Evolutionary conservation across 2,329 filamentous ascomycete genomes (phyloP).

Genomic region (Emergomyces orientalis): DNA sequence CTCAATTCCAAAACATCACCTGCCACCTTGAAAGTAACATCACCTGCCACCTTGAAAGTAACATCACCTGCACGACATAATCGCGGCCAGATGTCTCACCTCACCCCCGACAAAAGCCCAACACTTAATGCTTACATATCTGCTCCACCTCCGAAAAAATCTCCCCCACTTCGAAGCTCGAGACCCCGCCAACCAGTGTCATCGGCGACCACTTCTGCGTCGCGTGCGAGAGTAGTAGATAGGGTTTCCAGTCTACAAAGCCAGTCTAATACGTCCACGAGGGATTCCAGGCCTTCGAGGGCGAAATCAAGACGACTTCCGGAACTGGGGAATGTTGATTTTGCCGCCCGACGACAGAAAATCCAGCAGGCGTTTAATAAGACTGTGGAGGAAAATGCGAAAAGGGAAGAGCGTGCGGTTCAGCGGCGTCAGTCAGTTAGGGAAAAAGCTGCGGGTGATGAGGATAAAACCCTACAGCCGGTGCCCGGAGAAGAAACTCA

Average conservation of each 20-base stretch:
- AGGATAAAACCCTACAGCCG: not conserved
- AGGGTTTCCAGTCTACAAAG: slow-evolving; percentile 40
- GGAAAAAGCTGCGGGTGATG: slow-evolving; percentile 41
- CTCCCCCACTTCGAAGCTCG: slow-evolving; percentile 68
- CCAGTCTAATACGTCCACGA: slow-evolving; percentile 26
- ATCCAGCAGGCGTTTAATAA: slow-evolving; percentile 81
- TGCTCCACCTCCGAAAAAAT: slow-evolving; percentile 59
- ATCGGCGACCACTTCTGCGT: slow-evolving; percentile 60
- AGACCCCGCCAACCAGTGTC: slow-evolving; percentile 72
- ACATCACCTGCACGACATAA: slow-evolving; percentile 30
- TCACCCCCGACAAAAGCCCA: slow-evolving; percentile 42
- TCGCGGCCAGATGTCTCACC: slow-evolving; percentile 24
- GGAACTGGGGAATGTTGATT: slow-evolving; percentile 70
- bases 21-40: slow-evolving; percentile 18
- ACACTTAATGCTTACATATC: slow-evolving; percentile 67
- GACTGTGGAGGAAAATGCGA: slow-evolving; percentile 60
- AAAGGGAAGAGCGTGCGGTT: slow-evolving; percentile 46
- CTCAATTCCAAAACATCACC: slow-evolving; percentile 20
- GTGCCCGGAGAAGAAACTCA: not conserved
- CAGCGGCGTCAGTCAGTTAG: slow-evolving; percentile 38
- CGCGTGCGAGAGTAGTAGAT: slow-evolving; percentile 56
- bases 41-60: slow-evolving; percentile 21
- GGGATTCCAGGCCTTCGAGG: slow-evolving; percentile 28
- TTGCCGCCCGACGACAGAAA: slow-evolving; percentile 68
- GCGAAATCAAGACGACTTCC: slow-evolving; percentile 37